Evolutionary conservation across 139 green algal genomes (phyloP).

Genomic region (Penium margaritaceum): DNA sequence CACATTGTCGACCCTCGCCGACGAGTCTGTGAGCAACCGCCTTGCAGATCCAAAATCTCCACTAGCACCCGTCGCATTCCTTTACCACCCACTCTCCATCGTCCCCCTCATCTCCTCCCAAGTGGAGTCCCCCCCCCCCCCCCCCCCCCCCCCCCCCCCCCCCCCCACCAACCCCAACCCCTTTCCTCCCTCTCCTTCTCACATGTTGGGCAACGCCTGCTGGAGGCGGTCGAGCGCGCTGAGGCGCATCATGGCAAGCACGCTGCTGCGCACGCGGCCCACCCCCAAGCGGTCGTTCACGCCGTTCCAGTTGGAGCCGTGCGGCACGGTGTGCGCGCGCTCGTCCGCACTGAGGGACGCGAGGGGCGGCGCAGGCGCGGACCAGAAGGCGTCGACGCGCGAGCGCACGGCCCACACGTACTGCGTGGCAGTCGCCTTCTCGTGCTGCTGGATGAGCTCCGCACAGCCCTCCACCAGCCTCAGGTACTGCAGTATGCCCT

Average conservation of each 20-base stretch:
- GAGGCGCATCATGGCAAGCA: constrained; percentile 8
- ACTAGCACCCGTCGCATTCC: too few species aligned
- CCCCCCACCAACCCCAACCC: neutral
- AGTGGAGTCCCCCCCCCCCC: neutral
- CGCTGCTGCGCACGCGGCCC: neutral
- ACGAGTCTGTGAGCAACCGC: too few species aligned
- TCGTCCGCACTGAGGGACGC: neutral
- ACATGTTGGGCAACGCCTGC: too few species aligned
- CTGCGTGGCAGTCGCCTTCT: neutral
- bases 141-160: too few species aligned
- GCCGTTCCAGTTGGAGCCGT: constrained; percentile 19
- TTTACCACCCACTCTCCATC: too few species aligned
- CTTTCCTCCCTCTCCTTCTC: too few species aligned
- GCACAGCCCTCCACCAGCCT: constrained; percentile 14
- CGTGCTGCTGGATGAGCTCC: neutral
- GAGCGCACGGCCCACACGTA: constrained; percentile 9
- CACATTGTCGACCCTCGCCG: too few species aligned
- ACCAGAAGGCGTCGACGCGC: constrained; percentile 19
- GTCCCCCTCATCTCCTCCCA: too few species aligned
- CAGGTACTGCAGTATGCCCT: constrained; percentile 34
- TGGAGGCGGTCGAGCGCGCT: constrained; percentile 1
- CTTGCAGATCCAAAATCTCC: too few species aligned
- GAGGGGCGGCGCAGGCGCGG: constrained; percentile 1
- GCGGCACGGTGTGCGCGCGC: constrained; percentile 11
- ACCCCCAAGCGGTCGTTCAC: constrained; percentile 39